Evolutionary conservation across 306 rosid species (phyloP).

Genomic region (Fragaria vesca): DNA sequence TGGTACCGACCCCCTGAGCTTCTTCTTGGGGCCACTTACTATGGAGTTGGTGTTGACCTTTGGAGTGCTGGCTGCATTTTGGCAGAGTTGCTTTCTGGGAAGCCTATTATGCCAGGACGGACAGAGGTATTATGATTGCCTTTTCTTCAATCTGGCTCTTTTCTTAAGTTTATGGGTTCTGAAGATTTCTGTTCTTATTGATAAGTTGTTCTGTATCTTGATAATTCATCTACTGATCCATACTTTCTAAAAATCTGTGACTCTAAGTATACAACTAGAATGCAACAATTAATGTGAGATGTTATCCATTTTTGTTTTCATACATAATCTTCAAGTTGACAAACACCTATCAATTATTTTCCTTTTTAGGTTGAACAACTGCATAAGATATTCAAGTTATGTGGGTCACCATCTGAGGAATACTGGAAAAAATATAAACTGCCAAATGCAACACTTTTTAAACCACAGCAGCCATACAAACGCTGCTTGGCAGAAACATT

Average conservation of each 20-base stretch:
- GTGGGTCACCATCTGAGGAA: slow-evolving; percentile 92
- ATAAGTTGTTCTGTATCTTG: slow-evolving; percentile 7
- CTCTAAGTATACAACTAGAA: not conserved
- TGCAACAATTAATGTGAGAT: not conserved
- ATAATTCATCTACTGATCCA: slow-evolving; percentile 13
- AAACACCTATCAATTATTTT: slow-evolving; percentile 31
- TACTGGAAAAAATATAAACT: slow-evolving; percentile 85
- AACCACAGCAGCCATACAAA: slow-evolving; percentile 84
- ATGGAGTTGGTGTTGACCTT: slow-evolving; percentile 71
- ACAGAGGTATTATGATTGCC: slow-evolving; percentile 68
- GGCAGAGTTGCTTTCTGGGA: slow-evolving; percentile 86
- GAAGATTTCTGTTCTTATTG: not conserved
- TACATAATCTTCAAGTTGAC: slow-evolving; percentile 32
- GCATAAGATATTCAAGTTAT: slow-evolving; percentile 92
- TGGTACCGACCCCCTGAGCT: slow-evolving; percentile 98
- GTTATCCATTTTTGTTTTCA: not conserved
- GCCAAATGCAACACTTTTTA: slow-evolving; percentile 90
- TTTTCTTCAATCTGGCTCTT: slow-evolving; percentile 18
- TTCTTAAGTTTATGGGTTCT: not conserved
- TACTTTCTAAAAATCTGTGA: slow-evolving; percentile 4
- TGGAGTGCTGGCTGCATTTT: slow-evolving; percentile 99
- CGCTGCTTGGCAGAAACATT: slow-evolving; percentile 57
- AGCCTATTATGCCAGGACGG: slow-evolving; percentile 92
- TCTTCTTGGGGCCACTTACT: slow-evolving; percentile 81
- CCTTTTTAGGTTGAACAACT: slow-evolving; percentile 84